These are phyloP conservation scores for Fusarium irregulare DNA, from an alignment of 2,329 filamentous ascomycete species.

Conservation along the genomic window DNA sequence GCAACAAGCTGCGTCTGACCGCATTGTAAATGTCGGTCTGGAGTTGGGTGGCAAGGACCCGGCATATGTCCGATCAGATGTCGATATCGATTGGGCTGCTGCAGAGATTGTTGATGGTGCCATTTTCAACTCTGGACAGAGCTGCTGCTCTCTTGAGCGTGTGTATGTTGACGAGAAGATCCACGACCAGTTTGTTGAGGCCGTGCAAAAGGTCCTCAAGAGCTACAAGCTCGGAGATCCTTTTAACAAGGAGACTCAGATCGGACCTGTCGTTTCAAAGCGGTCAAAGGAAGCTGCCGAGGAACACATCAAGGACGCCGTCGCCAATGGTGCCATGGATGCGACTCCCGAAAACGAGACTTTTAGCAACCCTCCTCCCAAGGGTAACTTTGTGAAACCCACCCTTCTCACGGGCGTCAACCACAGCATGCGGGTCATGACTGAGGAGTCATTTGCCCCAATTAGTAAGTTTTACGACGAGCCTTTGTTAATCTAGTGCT, in stretches of 20 bases:
- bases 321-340: slow-evolving; percentile 85
- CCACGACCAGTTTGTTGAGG: slow-evolving; percentile 83
- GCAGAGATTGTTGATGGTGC: slow-evolving; percentile 95
- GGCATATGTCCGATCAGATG: slow-evolving; percentile 86
- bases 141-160: slow-evolving; percentile 91
- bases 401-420: slow-evolving; percentile 83
- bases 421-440: slow-evolving; percentile 90
- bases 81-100: slow-evolving; percentile 90
- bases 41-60: slow-evolving; percentile 97
- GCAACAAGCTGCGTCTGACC: slow-evolving; percentile 84
- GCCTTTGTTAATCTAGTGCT: slow-evolving; percentile 1
- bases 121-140: slow-evolving; percentile 99
- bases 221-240: slow-evolving; percentile 92
- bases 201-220: slow-evolving; percentile 81
- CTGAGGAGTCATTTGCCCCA: slow-evolving; percentile 87
- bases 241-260: slow-evolving; percentile 78
- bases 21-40: slow-evolving; percentile 86
- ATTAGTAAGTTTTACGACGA: slow-evolving; percentile 26
- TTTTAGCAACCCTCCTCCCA: slow-evolving; percentile 77
- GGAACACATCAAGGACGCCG: slow-evolving; percentile 82
- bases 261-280: slow-evolving; percentile 90
- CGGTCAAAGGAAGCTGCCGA: slow-evolving; percentile 80
- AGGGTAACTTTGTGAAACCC: slow-evolving; percentile 89
- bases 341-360: slow-evolving; percentile 84
- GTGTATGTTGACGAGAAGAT: slow-evolving; percentile 90